A percentile compares a stretch with the other conserved stretches of the same genome.
phyloP scores from a whole-genome alignment of 345 rosid genomes.

The Rhizophora mangle region DNA sequence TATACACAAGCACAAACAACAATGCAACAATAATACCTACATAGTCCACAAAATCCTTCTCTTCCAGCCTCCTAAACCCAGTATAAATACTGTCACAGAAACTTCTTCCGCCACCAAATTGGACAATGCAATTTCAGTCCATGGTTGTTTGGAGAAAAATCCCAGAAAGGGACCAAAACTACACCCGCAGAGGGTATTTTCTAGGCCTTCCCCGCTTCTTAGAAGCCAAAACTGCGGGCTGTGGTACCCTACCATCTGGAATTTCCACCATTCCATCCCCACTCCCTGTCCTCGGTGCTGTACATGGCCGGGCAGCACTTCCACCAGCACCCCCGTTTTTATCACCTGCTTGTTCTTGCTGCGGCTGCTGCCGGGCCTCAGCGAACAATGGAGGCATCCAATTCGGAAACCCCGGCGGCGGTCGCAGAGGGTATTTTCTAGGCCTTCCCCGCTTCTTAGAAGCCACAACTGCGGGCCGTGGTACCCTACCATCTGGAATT shows the following conservation, averaged over 20 bases:
- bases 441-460: conserved; percentile 11
- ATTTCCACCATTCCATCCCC: conserved; percentile 19
- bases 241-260: conserved; percentile 23
- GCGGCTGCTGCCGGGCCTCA: conserved; percentile 1
- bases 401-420: neutral
- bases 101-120: conserved; percentile 1
- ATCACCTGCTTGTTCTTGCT: neutral
- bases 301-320: neutral
- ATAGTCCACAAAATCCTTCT: neutral
- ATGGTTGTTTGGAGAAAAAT: no score
- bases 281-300: conserved; percentile 12
- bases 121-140: no score
- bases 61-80: neutral
- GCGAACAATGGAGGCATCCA: conserved; percentile 26
- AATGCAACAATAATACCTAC: conserved; percentile 2
- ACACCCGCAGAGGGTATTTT: conserved; percentile 39
- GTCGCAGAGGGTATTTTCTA: conserved; percentile 42
- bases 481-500: conserved; percentile 22
- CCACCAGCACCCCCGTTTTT: neutral
- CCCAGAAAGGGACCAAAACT: neutral
- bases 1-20: neutral
- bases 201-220: conserved; percentile 85
- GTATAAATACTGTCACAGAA: neutral
- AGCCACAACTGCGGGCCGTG: conserved; percentile 1
- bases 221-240: neutral